These are phyloP conservation scores for Fraxinus baroniana DNA, from an alignment of 305 asterid species.

Conservation along the genomic window DNA sequence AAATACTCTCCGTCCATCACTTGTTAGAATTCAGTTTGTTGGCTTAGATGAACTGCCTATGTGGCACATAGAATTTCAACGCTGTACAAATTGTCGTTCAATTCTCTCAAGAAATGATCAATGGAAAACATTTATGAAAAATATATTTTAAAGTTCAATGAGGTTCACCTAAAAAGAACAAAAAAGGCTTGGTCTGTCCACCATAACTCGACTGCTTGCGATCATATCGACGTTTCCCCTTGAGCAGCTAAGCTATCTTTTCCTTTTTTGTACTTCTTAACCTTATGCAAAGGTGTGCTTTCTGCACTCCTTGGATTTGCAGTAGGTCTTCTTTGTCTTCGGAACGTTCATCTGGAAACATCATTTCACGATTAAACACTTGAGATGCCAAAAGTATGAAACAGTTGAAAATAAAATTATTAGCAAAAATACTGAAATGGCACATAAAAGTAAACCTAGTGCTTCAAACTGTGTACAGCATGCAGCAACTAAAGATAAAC, in stretches of 20 bases:
- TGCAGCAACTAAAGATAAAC: not conserved
- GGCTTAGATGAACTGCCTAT: not conserved
- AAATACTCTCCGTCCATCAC: not conserved
- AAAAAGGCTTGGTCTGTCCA: too few species aligned
- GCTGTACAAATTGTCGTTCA: too few species aligned
- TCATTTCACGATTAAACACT: not conserved
- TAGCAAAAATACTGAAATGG: too few species aligned
- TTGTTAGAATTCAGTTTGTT: not conserved
- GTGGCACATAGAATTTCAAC: not conserved
- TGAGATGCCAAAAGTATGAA: not conserved
- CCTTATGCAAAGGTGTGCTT: constrained; percentile 60
- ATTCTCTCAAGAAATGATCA: not conserved
- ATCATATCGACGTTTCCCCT: constrained; percentile 58
- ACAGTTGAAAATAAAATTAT: not conserved
- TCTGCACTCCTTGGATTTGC: constrained; percentile 59
- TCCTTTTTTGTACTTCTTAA: constrained; percentile 55
- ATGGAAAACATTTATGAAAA: too few species aligned
- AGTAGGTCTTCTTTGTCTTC: constrained; percentile 52
- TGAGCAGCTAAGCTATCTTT: constrained; percentile 55
- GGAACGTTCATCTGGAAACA: constrained; percentile 48
- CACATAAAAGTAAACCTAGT: too few species aligned
- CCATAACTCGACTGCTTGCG: constrained; percentile 38
- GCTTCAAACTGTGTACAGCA: not conserved
- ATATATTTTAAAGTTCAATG: too few species aligned
- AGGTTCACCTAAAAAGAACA: not conserved